These are phyloP conservation scores for Clathrospora elynae DNA, from an alignment of 2,329 filamentous ascomycete genomes.

Conservation along the genomic window DNA sequence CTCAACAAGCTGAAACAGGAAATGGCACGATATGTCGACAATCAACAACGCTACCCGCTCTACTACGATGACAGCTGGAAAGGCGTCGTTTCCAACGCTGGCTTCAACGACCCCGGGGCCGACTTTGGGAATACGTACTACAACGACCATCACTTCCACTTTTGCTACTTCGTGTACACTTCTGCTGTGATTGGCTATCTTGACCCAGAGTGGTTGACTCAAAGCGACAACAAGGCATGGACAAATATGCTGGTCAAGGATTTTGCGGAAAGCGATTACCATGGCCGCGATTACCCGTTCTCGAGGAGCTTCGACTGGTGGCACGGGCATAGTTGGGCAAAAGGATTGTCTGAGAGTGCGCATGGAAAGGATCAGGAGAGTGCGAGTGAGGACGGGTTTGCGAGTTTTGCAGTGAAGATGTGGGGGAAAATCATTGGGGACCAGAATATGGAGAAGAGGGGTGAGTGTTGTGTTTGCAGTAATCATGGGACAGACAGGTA, in stretches of 20 bases:
- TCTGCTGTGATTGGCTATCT: constrained; percentile 82
- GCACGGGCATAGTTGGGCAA: constrained; percentile 92
- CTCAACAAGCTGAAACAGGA: constrained; percentile 56
- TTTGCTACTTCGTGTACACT: constrained; percentile 85
- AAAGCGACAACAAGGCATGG: constrained; percentile 71
- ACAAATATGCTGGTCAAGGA: constrained; percentile 86
- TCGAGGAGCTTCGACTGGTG: constrained; percentile 91
- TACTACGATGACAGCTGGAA: constrained; percentile 71
- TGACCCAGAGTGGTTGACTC: constrained; percentile 71
- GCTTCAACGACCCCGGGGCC: constrained; percentile 71
- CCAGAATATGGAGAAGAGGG: constrained; percentile 74
- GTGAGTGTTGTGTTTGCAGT: too few species aligned
- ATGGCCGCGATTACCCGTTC: constrained; percentile 69
- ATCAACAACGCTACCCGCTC: constrained; percentile 55
- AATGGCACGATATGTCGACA: constrained; percentile 55
- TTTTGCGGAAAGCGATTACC: constrained; percentile 77
- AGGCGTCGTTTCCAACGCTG: constrained; percentile 77
- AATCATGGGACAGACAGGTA: background rate
- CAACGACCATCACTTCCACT: constrained; percentile 70
- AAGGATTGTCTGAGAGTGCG: constrained; percentile 70
- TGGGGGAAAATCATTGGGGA: constrained; percentile 85
- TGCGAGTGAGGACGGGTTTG: constrained; percentile 87
- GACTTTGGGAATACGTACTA: constrained; percentile 90
- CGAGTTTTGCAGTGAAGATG: constrained; percentile 87
- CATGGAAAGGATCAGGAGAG: constrained; percentile 88